Evolutionary conservation across 1,284 basidiomycete genomes (phyloP).

Genomic region (Takashimella koratensis): DNA sequence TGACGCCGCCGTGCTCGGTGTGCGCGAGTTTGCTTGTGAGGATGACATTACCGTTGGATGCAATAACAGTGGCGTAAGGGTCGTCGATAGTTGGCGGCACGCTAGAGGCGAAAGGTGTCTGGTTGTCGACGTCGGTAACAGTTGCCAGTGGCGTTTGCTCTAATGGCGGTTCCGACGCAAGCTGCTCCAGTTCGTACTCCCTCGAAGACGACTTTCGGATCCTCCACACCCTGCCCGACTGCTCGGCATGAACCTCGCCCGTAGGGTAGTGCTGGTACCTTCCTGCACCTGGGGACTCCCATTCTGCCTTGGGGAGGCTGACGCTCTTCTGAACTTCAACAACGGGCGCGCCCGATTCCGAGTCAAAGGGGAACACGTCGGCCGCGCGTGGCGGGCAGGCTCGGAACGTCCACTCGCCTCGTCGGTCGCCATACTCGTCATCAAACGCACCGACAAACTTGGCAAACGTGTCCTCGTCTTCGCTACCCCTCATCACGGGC

Average conservation of each 20-base stretch:
- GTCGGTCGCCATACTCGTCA: slow-evolving; percentile 49
- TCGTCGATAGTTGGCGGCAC: neutral
- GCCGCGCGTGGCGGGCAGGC: slow-evolving; percentile 17
- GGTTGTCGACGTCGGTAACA: neutral
- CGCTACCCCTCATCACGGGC: slow-evolving; percentile 11
- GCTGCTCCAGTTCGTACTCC: slow-evolving; percentile 44
- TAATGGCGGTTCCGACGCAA: neutral
- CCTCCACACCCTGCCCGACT: slow-evolving; percentile 37
- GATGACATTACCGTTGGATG: slow-evolving; percentile 15
- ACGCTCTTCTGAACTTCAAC: neutral
- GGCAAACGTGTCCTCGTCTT: slow-evolving; percentile 50
- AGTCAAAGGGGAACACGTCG: slow-evolving; percentile 2
- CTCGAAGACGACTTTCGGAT: slow-evolving; percentile 26
- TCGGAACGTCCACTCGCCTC: slow-evolving; percentile 51
- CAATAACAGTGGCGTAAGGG: neutral
- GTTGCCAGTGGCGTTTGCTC: slow-evolving; percentile 11
- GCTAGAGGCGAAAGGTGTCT: neutral
- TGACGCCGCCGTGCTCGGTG: slow-evolving; percentile 45
- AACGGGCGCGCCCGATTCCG: neutral
- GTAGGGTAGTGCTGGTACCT: slow-evolving; percentile 37
- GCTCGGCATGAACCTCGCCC: slow-evolving; percentile 38
- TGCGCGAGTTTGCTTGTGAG: slow-evolving; percentile 40
- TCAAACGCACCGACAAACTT: slow-evolving; percentile 52
- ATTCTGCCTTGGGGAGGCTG: slow-evolving; percentile 28
- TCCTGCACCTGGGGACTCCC: slow-evolving; percentile 45